Base-by-base conservation (phyloP, 2,329 filamentous ascomycete species). In the Incumbomyces delicatus region DNA sequence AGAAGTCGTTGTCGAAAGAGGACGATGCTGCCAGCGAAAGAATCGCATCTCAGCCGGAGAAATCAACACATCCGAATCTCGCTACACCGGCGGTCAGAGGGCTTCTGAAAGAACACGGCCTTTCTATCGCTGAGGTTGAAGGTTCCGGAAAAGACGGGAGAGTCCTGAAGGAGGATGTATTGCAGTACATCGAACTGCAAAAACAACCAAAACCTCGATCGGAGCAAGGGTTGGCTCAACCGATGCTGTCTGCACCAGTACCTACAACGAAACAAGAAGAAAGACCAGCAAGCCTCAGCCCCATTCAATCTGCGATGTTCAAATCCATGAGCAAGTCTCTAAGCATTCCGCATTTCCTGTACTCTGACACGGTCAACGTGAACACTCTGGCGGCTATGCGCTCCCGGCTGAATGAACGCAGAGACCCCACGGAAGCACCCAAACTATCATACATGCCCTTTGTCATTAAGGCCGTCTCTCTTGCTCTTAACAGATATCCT, bases 301-400 rank as follows among this genome's bases (percentile, higher is more conserved):
- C 81, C 32, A 84, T 86, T 12, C 90, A 96, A 68, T 75, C 78
- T 32, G 84, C 87, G 61, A 98, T 98, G 92, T 96, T 95, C 80
- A 95, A 94, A 70, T 77, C 81, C 50, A 98, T 98, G 92, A 95
- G 90, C 12, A 81, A 81, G 49, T 95, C 90, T 2, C 76, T 98
- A 53, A 78, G 68, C 42, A 96, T 95, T 58, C 92, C 92, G 0
- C 92, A 96, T 67, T 95, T 98, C 68, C 78, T 96, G 50, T 98
- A 94, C 69, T 84, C 87, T 33, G 88, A 95, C 66, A 86, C 90
- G 61, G 73, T 95, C 41, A 85, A 94, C 68, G 83, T 95, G 63
- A 82, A 84, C 36, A 72, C 76, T 33, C 76, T 98, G 3, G 80
- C 80, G 49, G 67, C 76, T 41, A 74, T 95, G 44, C 85, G 92